These are phyloP conservation scores for Chamaecyparis obtusa DNA, from an alignment of 75 land plant species.

Conservation along the genomic window DNA sequence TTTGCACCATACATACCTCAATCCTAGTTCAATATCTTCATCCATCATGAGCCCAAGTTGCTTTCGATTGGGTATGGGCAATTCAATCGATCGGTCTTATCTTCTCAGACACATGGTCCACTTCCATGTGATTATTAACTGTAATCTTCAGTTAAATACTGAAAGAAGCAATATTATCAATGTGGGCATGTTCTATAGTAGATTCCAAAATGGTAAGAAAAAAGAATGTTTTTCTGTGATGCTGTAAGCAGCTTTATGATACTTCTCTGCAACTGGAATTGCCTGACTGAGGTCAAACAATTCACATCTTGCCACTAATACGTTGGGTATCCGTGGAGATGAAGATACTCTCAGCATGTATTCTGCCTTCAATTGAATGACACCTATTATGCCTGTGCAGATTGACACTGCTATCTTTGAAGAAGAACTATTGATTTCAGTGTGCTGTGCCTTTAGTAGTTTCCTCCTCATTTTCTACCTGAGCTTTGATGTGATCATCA, in stretches of 20 bases:
- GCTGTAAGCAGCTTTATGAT: background rate
- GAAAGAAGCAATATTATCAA: background rate
- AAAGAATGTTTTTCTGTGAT: background rate
- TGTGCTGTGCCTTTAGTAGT: background rate
- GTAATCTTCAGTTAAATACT: background rate
- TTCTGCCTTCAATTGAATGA: slow-evolving; percentile 21
- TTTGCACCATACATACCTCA: background rate
- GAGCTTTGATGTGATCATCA: background rate
- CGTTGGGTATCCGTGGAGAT: background rate
- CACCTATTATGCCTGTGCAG: slow-evolving; percentile 38
- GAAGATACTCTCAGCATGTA: background rate
- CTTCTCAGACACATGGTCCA: background rate
- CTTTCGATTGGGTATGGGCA: background rate
- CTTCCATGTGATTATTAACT: background rate
- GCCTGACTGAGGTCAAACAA: background rate
- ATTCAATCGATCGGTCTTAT: too few species aligned
- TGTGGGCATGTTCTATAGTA: background rate
- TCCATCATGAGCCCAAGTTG: background rate
- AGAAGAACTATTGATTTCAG: background rate
- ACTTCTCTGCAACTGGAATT: background rate
- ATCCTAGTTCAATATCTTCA: background rate
- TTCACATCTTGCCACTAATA: background rate
- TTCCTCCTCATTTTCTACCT: background rate
- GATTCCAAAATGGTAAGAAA: background rate
- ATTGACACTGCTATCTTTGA: background rate